Base-by-base conservation (phyloP, 257 asterid genomes). In the Solanum okadae region DNA sequence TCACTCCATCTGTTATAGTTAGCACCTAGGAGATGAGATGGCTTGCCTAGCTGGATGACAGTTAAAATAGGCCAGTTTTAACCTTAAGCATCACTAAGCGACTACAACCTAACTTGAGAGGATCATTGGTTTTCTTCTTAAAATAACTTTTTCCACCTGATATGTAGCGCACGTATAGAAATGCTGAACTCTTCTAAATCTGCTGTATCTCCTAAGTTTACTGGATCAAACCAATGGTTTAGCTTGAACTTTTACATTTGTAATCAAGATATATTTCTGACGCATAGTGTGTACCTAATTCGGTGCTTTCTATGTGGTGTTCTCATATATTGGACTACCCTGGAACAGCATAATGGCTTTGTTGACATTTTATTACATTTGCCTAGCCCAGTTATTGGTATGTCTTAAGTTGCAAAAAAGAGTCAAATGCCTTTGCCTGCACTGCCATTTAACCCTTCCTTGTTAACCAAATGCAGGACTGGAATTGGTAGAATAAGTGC, bases 401-500 rank as follows among this genome's bases (percentile, higher is more conserved):
- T 31, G 20, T 49, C 14, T 46, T 10, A 49, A 49, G 31, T 49
- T 18, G 71, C 71, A 49, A 49, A 82, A 76, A 29, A 49, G 20
- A 46, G 86, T 18, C 86, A 46, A 18, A 46, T 46, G 20, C 70
- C 38, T 49, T 20, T 31, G 38, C 31, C 70, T 49, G 70, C 71
- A 31, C 71, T 82, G 10, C 44, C 44, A 49, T 82, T 31, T 82
- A 82, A 42, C 52, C 61, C 71, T 49, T 83, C 67, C 35, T 83
- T 92, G 90, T 83, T 87, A 88, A 90, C 89, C 75, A 93, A 88
- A 88, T 92, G 95, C 98, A 98, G 99, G 99, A 93, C 87, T 91
- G 99, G 99, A 91, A 89, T 63, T 86, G 99, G 99, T 85, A 91
- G 86, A 27, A 91, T 98, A 83, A 95, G 98, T 91, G 99, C 99